These are phyloP conservation scores for Ampelomyces quisqualis DNA, from an alignment of 2,329 filamentous ascomycete genomes.

Conservation along the genomic window DNA sequence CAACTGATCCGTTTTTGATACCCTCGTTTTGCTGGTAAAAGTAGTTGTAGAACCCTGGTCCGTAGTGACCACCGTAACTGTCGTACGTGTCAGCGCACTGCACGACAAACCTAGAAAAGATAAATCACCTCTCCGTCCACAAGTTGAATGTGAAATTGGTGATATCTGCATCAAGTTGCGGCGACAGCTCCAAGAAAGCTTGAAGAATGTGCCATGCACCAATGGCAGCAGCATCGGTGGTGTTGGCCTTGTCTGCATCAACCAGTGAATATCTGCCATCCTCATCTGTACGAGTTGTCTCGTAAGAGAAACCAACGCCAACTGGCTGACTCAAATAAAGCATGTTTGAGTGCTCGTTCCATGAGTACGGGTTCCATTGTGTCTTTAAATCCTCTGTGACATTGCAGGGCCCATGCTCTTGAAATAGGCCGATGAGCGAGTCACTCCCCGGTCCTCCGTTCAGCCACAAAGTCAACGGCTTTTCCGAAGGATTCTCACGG, in stretches of 20 bases:
- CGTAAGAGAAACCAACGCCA: slow-evolving; percentile 46
- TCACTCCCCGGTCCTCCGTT: slow-evolving; percentile 57
- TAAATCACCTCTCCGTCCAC: slow-evolving; percentile 47
- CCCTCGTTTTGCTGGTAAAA: slow-evolving; percentile 58
- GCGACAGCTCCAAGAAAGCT: slow-evolving; percentile 38
- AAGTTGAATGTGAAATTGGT: slow-evolving; percentile 55
- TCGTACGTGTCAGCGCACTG: background rate
- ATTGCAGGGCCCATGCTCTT: slow-evolving; percentile 38
- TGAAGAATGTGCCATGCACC: slow-evolving; percentile 43
- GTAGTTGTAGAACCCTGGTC: slow-evolving; percentile 57
- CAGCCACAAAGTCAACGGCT: slow-evolving; percentile 51
- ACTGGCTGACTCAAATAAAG: slow-evolving; percentile 45
- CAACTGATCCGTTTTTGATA: slow-evolving; percentile 50
- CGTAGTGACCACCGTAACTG: slow-evolving; percentile 51
- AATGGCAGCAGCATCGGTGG: slow-evolving; percentile 37
- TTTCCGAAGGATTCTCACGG: slow-evolving; percentile 45
- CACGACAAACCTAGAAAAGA: background rate
- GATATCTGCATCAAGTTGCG: slow-evolving; percentile 52
- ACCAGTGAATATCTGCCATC: slow-evolving; percentile 37
- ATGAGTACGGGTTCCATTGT: slow-evolving; percentile 42
- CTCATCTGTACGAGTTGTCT: slow-evolving; percentile 27
- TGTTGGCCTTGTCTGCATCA: slow-evolving; percentile 33
- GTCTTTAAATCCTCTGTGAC: slow-evolving; percentile 42
- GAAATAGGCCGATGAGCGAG: slow-evolving; percentile 58
- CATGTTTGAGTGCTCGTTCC: slow-evolving; percentile 45